Evolutionary conservation across 768 basidiomycete species (phyloP), one percentile per base, ranked within the genome.

Genomic region (Mycena alexandri): DNA sequence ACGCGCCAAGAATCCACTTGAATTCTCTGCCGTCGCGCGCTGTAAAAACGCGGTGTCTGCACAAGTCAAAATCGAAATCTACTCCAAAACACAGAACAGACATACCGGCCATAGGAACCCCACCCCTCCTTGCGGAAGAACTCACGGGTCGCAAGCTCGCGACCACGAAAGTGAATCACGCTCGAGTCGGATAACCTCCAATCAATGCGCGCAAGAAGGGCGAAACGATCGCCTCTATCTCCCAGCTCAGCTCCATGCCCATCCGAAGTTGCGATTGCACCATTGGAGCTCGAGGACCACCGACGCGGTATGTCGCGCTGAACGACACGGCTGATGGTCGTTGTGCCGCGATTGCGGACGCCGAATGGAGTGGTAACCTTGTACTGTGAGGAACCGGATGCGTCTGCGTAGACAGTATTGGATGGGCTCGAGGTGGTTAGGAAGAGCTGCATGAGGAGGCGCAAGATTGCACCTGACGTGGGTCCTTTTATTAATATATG

Each of bases 21-120:
- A 81, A 82, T n/a, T 74, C 66, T 16, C 55, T 65, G 9, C 77
- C 77, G 55, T 81, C 79, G 7, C 73, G 78, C 0, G 78, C 81
- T 1, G 59, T 75, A 50, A 82, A 82, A 9, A 75, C 72, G n/a
- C 78, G 78, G 10, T 74, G 74, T 36, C 79, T 80, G 29, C 6
- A 6, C 8, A 16, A 10, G 8, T 7, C 12, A 33, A 21, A 17
- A 7, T 7, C 6, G 29, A 6, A 29, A 29, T 29, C 29, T 6
- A 29, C 29, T 29, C 29, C 3, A 29, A 29, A 6, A 29, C 29
- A 29, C 3, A 29, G 6, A 29, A 6, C 29, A 29, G 21, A 21
- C 71, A 53, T 42, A 76, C 77, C 71, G 65, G 38, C 75, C 77
- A 61, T 68, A 73, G 17, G 43, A 50, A 0, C 69, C 71, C 68